Evolutionary conservation across 345 rosid species (phyloP), one percentile per base, ranked within the genome.

Genomic region (Rhodamnia rubescens): DNA sequence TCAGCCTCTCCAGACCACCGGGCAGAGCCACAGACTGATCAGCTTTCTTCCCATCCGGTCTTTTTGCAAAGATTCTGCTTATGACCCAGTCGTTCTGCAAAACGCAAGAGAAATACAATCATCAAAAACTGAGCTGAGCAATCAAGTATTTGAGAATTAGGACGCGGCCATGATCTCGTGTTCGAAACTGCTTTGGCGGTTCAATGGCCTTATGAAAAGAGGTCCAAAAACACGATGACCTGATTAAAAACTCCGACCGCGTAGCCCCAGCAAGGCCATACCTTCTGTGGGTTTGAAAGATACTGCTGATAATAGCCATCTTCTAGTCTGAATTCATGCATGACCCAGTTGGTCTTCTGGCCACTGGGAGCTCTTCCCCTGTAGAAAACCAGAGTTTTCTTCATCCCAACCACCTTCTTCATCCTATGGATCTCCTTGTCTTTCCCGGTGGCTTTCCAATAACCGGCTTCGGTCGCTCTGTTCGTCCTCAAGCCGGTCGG

Each of bases 381-480:
- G 87, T 96, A 96, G 81, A 96, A 96, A 27, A 96, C 99, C 55
- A 96, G 98, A 8, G 98, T 96, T 85, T 96, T 95, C 93, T 95
- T 96, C 98, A 95, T 97, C 56, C 99, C 99, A 29, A 97, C 98
- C 50, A 97, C 90, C 0, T 93, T 88, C 88, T 94, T 97, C 10
- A 92, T 94, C 85, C 91, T 88, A 83, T 89, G 89, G 44, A 97
- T 97, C 91, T 95, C 98, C 82, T 89, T 97, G 53, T 97, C 99
- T 85, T 97, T 97, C 13, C 99, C 99, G 0, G 99, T 95, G 53
- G 99, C 99, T 74, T 96, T 96, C 99, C 99, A 96, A 51, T 96
- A 96, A n/a, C 98, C 98, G 74, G 95, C 91, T 74, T 94, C 93
- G 21, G 98, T 97, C 12, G 98, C 99, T 58, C 99, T 92, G 29